Percentiles rank a stretch among this genome's conserved stretches.
These are phyloP conservation scores for Yarrowia alimentaria DNA, from an alignment of 805 yeast genomes.

Conservation along the genomic window DNA sequence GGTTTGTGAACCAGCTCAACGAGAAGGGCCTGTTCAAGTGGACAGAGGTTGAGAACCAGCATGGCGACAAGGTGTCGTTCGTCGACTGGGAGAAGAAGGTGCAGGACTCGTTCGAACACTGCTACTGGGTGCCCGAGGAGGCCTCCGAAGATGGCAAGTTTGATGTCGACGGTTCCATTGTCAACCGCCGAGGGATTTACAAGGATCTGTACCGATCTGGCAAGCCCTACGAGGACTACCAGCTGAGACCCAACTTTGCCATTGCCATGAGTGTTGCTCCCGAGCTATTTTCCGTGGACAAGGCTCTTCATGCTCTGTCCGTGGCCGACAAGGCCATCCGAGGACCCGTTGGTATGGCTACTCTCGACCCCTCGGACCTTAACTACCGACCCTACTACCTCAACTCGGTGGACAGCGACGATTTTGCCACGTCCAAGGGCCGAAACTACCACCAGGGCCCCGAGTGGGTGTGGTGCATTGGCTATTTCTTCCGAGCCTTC, in stretches of 20 bases:
- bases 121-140: constrained; percentile 71
- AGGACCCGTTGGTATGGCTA: constrained; percentile 89
- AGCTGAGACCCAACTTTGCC: constrained; percentile 85
- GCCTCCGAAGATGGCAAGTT: constrained; percentile 58
- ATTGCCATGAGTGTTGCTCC: constrained; percentile 96
- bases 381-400: constrained; percentile 88
- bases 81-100: constrained; percentile 70
- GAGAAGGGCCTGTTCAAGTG: constrained; percentile 56
- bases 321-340: constrained; percentile 71
- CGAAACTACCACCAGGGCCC: constrained; percentile 98
- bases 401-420: constrained; percentile 75
- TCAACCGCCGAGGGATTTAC: constrained; percentile 91
- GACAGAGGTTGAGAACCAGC: constrained; percentile 54
- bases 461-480: constrained; percentile 94
- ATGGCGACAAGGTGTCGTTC: constrained; percentile 58
- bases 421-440: constrained; percentile 92
- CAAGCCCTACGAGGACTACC: constrained; percentile 90
- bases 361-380: constrained; percentile 88
- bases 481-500: constrained; percentile 82
- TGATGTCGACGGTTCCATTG: constrained; percentile 60
- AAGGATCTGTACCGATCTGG: constrained; percentile 81
- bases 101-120: constrained; percentile 71
- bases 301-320: constrained; percentile 63
- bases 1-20: constrained; percentile 69
- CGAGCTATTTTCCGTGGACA: constrained; percentile 66